These are phyloP conservation scores for Tetrapisispora fleetii DNA, from an alignment of 805 yeast species.

Conservation along the genomic window DNA sequence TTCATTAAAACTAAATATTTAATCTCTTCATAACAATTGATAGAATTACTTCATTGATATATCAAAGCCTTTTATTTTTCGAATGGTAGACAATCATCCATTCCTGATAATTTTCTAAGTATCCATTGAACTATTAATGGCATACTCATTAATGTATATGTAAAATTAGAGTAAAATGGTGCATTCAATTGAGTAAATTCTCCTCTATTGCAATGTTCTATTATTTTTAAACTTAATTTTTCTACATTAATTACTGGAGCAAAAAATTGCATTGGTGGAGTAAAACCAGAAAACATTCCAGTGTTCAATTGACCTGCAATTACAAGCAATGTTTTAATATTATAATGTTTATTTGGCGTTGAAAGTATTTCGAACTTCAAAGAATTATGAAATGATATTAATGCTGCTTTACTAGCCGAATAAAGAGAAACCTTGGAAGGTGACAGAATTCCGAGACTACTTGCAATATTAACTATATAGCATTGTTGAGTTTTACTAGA, in stretches of 20 bases:
- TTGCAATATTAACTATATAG: constrained; percentile 66
- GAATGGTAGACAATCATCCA: constrained; percentile 42
- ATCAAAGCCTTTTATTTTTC: constrained; percentile 4
- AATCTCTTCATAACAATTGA: not conserved
- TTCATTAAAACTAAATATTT: not conserved
- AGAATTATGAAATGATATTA: constrained; percentile 76
- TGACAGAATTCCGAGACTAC: constrained; percentile 68
- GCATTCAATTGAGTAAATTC: constrained; percentile 57
- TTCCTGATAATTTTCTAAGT: constrained; percentile 48
- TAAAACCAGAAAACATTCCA: constrained; percentile 60
- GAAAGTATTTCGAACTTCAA: constrained; percentile 56
- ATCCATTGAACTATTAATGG: constrained; percentile 47
- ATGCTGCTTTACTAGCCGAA: constrained; percentile 80
- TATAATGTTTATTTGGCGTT: constrained; percentile 26
- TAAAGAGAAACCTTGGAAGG: constrained; percentile 72
- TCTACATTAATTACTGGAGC: constrained; percentile 69
- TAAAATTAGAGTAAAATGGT: constrained; percentile 64
- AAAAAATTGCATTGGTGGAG: constrained; percentile 59
- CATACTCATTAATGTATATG: constrained; percentile 57
- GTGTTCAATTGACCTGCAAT: constrained; percentile 83
- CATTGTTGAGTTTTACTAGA: constrained; percentile 44
- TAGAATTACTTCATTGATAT: not conserved
- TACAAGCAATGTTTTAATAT: constrained; percentile 62
- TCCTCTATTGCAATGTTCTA: constrained; percentile 48
- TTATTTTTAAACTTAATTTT: constrained; percentile 47